Conservation (phyloP, 78 protist genomes). For the Goniomonas avonlea region DNA sequence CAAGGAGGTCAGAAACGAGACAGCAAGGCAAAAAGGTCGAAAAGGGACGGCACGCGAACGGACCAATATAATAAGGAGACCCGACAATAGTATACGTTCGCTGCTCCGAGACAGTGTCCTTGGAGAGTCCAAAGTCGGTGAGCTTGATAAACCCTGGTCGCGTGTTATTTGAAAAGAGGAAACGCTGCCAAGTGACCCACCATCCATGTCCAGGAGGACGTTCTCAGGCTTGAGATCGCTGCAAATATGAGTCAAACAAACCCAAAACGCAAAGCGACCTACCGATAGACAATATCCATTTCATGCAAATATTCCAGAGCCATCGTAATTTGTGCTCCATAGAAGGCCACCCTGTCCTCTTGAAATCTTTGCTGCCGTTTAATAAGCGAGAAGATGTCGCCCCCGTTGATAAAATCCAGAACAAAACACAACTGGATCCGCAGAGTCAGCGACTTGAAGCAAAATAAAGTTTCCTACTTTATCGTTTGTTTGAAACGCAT, state of each 20-base stretch:
- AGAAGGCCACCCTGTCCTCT: constrained; percentile 3
- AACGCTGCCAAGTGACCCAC: not conserved
- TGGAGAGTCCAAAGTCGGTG: constrained; percentile 21
- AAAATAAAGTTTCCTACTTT: not conserved
- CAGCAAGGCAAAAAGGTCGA: too few species aligned
- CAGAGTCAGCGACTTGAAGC: not conserved
- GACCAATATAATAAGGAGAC: too few species aligned
- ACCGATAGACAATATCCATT: constrained; percentile 16
- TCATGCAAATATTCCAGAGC: constrained; percentile 26
- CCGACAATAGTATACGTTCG: too few species aligned
- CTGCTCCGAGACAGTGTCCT: too few species aligned
- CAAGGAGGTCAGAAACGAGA: too few species aligned
- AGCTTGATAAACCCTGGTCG: not conserved
- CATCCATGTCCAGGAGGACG: not conserved
- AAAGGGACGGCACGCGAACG: too few species aligned
- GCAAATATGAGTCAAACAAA: not conserved
- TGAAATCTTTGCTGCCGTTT: not conserved
- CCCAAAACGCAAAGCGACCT: not conserved
- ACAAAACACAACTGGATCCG: not conserved
- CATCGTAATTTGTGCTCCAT: not conserved
- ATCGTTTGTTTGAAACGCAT: not conserved
- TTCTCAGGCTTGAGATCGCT: constrained; percentile 24
- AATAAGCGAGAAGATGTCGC: not conserved
- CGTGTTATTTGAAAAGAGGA: not conserved
- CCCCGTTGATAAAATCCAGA: constrained; percentile 10